Conservation (phyloP, 257 asterid species). For the Solanum rostratum region DNA sequence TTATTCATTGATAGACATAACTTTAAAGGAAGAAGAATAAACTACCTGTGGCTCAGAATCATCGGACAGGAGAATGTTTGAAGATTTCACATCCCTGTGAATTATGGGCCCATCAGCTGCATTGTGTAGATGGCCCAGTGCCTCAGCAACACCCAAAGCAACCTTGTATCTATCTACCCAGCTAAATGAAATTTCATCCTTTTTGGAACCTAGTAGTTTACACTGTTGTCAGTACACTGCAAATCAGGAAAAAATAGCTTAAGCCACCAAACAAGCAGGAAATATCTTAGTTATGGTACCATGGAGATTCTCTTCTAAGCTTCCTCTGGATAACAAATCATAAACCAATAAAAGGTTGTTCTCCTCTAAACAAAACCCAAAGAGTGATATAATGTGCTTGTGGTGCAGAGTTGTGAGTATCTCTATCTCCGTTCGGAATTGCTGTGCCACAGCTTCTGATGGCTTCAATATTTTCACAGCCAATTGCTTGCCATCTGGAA, state of each 20-base stretch:
- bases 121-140: constrained; percentile 63
- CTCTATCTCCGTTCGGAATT: constrained; percentile 74
- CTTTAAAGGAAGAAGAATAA: not conserved
- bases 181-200: constrained; percentile 27
- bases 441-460: constrained; percentile 49
- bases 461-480: constrained; percentile 82
- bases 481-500: constrained; percentile 49
- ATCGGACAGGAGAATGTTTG: constrained; percentile 84
- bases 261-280: constrained; percentile 5
- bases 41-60: constrained; percentile 76
- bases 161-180: constrained; percentile 77
- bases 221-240: constrained; percentile 5
- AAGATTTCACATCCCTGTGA: constrained; percentile 91
- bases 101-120: constrained; percentile 39
- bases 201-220: constrained; percentile 30
- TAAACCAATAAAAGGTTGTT: constrained; percentile 59
- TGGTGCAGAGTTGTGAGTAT: constrained; percentile 57
- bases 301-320: constrained; percentile 86
- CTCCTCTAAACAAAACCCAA: constrained; percentile 73
- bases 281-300: constrained; percentile 27
- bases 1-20: not conserved
- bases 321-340: constrained; percentile 75
- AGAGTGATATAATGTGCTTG: constrained; percentile 54
- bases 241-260: not conserved
- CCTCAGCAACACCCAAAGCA: constrained; percentile 87